Base-by-base conservation (phyloP, 202 grass and related monocot genomes). In the Carex arenaria region DNA sequence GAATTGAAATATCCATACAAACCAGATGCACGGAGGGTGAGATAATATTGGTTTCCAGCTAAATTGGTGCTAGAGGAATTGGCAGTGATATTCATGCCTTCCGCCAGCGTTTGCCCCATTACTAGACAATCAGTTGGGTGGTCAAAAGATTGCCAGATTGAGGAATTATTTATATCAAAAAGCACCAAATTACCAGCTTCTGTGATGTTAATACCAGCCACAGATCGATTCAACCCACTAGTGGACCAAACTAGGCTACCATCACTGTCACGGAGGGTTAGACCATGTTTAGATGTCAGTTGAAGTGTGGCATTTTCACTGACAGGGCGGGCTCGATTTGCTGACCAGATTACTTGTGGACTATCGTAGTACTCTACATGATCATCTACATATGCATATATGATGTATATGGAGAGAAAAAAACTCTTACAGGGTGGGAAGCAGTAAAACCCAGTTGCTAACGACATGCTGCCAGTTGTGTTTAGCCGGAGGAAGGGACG, bases 141-240 rank as follows among this genome's bases (percentile, higher is more conserved):
- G 70, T 90, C 86, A 1, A 80, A 93, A 0, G 91, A 88, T 59
- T 87, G 87, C 88, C 84, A 86, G 5, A 90, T 22, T 8, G 61
- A 5, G 2, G 20, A 43, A 82, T 86, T 55, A 47, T 15, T 5
- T 8, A 26, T 36, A 32, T 93, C 84, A 19, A 90, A 88, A 5
- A 90, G 69, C 47, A 93, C 86, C 36, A 87, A 64, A 69, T 93
- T 93, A 63, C 86, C 83, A 30, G 28, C 5, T 0, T 55, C 57
- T 0, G 76, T 88, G 32, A 90, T 78, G 2, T 69, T 82, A 38
- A 90, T 88, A 34, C 84, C 77, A 10, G 62, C 84, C 67, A 85
- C 76, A 3, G 13, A 86, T 12, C 8, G 89, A 70, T 34, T 45
- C 9, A 18, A 0, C 0, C 30, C 0, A 0, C 67, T 82, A 28